Evolutionary conservation across 345 rosid genomes (phyloP), one percentile per base, ranked within the genome.

Genomic region (Excoecaria agallocha): DNA sequence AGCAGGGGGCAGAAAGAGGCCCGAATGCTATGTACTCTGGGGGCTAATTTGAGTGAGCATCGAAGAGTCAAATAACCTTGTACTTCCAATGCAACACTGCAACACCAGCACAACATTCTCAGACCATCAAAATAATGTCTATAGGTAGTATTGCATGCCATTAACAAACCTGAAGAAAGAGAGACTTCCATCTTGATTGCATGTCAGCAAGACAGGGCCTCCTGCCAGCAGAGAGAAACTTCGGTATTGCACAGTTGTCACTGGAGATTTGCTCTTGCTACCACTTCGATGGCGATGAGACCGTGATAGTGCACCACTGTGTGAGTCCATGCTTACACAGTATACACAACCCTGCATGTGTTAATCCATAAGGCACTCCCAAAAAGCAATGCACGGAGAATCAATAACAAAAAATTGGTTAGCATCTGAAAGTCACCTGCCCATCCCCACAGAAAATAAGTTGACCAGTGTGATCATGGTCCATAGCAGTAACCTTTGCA

Each of bases 401-500:
- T 71, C 49, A 65, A 49, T n/a, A 58, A 30, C 16, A 61, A n/a
- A 30, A 37, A 20, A 55, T 13, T 20, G 57, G 35, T 30, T 58
- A 38, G 41, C 12, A 35, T 64, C 58, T 11, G 69, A n/a, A 49
- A 54, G 12, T n/a, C 65, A 89, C 99, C 90, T 86, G 91, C 25
- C 84, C 91, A 86, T 95, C 99, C 46, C 99, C 97, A 70, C 99
- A 92, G 86, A 95, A 95, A 74, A 95, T 83, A 46, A 91, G 88
- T 38, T 91, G 95, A 84, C 99, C 98, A 55, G 99, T 87, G 82
- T 95, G 99, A 79, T 95, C 99, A 75, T 95, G 96, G 81, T 95
- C 99, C 98, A 92, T 88, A n/a, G 99, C 74, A 55, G 98, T 92
- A 68, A 95, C 85, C 81, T 85, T 91, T 67, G 83, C 83, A 35